Percentiles rank a stretch among this genome's conserved stretches.
Evolutionary conservation across 495 filamentous ascomycete genomes (phyloP).

Genomic region (Cercophora newfieldiana): DNA sequence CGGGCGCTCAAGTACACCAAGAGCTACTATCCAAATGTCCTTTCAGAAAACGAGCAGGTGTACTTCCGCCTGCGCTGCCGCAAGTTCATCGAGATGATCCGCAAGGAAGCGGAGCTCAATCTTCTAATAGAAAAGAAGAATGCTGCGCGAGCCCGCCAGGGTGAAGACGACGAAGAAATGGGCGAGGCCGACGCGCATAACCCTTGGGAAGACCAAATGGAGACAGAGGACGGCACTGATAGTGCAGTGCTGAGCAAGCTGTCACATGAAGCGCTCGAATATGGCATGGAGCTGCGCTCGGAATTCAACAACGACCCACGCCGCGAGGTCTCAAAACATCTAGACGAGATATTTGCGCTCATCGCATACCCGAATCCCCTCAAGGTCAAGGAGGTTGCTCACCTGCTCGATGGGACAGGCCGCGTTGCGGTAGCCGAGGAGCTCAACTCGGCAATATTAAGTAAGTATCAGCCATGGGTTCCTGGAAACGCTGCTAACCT

Average conservation of each 20-base stretch:
- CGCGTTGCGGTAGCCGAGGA: constrained; percentile 86
- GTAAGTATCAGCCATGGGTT: constrained; percentile 51
- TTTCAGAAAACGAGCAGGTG: constrained; percentile 82
- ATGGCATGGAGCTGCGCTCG: constrained; percentile 73
- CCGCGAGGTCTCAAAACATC: constrained; percentile 66
- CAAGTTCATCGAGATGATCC: constrained; percentile 96
- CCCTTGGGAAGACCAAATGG: constrained; percentile 42
- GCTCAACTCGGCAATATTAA: constrained; percentile 89
- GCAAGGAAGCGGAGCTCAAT: constrained; percentile 69
- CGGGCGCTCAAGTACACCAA: constrained; percentile 79
- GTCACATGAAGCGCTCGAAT: constrained; percentile 66
- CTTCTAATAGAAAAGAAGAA: constrained; percentile 41
- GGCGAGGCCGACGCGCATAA: constrained; percentile 48
- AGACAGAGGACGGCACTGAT: constrained; percentile 52
- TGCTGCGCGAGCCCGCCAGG: constrained; percentile 23
- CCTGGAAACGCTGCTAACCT: constrained; percentile 19
- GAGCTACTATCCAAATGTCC: constrained; percentile 74
- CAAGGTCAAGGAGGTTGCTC: constrained; percentile 71
- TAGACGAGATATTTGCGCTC: constrained; percentile 85
- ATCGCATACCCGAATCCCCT: constrained; percentile 83
- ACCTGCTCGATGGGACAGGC: constrained; percentile 73
- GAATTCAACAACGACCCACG: constrained; percentile 74
- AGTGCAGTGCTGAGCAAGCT: constrained; percentile 54
- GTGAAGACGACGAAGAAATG: constrained; percentile 73
- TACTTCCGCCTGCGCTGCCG: constrained; percentile 88